phyloP scores from a whole-genome alignment of 2,329 filamentous ascomycete genomes.

The Xylaria hypoxylon region DNA sequence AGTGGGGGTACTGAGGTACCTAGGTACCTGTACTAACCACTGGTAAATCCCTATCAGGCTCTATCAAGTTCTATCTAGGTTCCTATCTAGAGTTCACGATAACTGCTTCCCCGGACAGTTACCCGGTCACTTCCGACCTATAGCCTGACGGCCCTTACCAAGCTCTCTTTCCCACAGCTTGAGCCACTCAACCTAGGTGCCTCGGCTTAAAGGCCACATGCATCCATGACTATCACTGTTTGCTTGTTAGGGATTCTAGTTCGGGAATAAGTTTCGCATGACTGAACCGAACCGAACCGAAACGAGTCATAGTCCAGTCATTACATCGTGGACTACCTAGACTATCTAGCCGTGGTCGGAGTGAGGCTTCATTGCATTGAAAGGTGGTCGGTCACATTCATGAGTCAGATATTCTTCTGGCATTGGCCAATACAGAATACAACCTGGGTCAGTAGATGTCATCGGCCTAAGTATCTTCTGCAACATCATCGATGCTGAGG shows the following conservation, averaged over 20 bases:
- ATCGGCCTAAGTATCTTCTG: no score
- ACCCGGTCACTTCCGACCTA: slow-evolving; percentile 18
- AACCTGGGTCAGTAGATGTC: no score
- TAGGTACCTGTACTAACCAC: no score
- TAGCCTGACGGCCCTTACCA: neutral
- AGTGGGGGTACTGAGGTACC: no score
- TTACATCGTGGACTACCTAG: neutral
- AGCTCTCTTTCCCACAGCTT: neutral
- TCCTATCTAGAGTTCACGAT: no score
- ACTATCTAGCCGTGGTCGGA: slow-evolving; percentile 22
- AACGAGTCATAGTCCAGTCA: slow-evolving; percentile 24
- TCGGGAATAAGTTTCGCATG: slow-evolving; percentile 15
- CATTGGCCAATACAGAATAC: no score
- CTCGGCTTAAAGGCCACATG: slow-evolving; percentile 32
- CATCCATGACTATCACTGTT: slow-evolving; percentile 2
- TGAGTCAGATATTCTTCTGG: slow-evolving; percentile 14
- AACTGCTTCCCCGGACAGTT: neutral
- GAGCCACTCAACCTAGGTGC: slow-evolving; percentile 11
- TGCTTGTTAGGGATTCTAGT: slow-evolving; percentile 12
- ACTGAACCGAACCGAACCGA: neutral
- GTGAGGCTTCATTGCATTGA: neutral
- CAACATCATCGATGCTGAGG: no score
- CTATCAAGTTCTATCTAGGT: no score
- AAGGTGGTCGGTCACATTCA: neutral
- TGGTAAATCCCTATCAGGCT: no score